A percentile compares a stretch with the other conserved stretches of the same genome.
Conservation (phyloP, 176 grass and related monocot species). For the Canna indica region DNA sequence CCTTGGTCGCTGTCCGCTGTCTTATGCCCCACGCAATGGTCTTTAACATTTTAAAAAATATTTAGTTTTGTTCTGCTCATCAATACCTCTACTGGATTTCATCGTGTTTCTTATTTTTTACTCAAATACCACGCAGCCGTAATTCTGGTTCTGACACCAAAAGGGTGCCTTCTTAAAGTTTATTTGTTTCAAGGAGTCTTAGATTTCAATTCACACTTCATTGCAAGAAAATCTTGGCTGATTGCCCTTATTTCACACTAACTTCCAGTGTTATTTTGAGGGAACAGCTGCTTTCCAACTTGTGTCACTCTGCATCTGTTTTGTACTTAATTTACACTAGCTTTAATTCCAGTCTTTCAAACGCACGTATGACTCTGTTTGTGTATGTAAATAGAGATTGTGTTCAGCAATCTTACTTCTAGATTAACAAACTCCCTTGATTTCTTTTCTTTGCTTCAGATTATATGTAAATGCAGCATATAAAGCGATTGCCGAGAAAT, state of each 20-base stretch:
- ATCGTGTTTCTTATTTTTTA: not conserved
- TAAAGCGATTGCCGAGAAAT: slow-evolving; percentile 46
- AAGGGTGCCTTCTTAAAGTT: too few species aligned
- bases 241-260: too few species aligned
- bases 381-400: not conserved
- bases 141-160: not conserved
- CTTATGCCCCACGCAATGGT: not conserved
- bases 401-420: not conserved
- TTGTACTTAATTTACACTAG: not conserved
- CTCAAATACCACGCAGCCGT: not conserved
- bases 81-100: not conserved
- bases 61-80: not conserved
- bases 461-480: slow-evolving; percentile 41
- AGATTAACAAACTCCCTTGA: not conserved
- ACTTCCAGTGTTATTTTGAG: too few species aligned
- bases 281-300: too few species aligned
- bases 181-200: too few species aligned
- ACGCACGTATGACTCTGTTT: not conserved
- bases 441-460: slow-evolving; percentile 7
- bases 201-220: too few species aligned
- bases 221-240: too few species aligned
- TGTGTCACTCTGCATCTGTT: too few species aligned
- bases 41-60: not conserved
- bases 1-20: not conserved
- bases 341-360: not conserved